Conservation (phyloP, 305 asterid species). For the Fraxinus latifolia region DNA sequence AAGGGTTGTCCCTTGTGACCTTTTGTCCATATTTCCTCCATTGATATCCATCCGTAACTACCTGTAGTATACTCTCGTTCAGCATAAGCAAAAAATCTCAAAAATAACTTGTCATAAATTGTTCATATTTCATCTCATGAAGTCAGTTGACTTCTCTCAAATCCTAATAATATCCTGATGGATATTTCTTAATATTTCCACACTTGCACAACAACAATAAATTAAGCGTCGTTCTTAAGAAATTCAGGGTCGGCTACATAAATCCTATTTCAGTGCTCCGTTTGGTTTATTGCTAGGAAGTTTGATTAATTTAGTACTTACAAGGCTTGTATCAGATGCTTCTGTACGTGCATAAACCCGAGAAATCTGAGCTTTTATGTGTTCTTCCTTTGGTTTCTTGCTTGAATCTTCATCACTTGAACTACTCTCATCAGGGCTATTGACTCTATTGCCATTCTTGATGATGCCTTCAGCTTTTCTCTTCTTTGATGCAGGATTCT, state of each 20-base stretch:
- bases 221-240: not conserved
- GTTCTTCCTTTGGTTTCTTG: conserved; percentile 60
- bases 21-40: conserved; percentile 99
- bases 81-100: not conserved
- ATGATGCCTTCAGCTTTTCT: conserved; percentile 38
- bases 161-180: not conserved
- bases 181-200: not conserved
- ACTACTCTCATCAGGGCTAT: conserved; percentile 48
- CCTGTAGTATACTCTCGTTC: conserved; percentile 35
- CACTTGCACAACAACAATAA: not conserved
- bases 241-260: not conserved
- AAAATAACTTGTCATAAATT: not conserved
- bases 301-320: conserved; percentile 32
- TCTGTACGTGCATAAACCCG: conserved; percentile 46
- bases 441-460: conserved; percentile 10
- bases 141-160: not conserved
- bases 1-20: conserved; percentile 91
- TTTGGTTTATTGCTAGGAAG: not conserved
- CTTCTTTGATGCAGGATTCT: conserved; percentile 41
- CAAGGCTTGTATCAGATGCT: conserved; percentile 80
- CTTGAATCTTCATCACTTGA: conserved; percentile 64
- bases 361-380: conserved; percentile 46
- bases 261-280: not conserved
- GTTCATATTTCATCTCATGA: not conserved
- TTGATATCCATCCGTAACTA: conserved; percentile 85